Conservation (phyloP, 352 stramenopile species). For the Thalassiosira ordinaria region DNA sequence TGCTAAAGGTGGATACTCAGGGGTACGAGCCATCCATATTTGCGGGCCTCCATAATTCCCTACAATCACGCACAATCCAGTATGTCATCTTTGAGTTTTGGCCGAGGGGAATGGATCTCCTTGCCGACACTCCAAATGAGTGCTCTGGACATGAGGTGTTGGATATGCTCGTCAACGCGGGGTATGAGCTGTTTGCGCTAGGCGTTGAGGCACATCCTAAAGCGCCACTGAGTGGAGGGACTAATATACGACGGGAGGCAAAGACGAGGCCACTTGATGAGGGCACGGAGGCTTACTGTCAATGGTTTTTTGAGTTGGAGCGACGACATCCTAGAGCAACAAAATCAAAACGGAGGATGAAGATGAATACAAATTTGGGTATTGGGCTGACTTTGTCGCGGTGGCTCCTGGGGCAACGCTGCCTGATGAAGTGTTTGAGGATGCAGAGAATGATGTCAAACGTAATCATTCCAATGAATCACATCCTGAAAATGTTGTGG, state of each 20-base stretch:
- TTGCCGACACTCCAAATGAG: not conserved
- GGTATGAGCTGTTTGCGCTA: conserved; percentile 30
- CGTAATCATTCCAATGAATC: no score
- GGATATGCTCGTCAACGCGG: not conserved
- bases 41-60: conserved; percentile 11
- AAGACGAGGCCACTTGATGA: not conserved
- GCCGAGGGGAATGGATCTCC: conserved; percentile 42
- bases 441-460: no score
- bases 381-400: conserved; percentile 40
- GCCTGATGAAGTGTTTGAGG: not conserved
- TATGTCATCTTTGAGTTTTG: conserved; percentile 45
- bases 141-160: not conserved
- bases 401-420: conserved; percentile 16
- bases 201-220: conserved; percentile 16
- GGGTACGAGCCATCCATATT: conserved; percentile 42
- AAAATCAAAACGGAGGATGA: no score
- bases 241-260: conserved; percentile 2
- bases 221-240: not conserved
- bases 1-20: conserved; percentile 44
- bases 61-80: conserved; percentile 3
- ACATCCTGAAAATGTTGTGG: no score
- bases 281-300: conserved; percentile 12
- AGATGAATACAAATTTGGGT: conserved; percentile 38
- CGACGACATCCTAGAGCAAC: conserved; percentile 6
- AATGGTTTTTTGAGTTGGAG: conserved; percentile 36